phyloP scores from a whole-genome alignment of 177 flowering plant genomes.

The Vitis hybrid region DNA sequence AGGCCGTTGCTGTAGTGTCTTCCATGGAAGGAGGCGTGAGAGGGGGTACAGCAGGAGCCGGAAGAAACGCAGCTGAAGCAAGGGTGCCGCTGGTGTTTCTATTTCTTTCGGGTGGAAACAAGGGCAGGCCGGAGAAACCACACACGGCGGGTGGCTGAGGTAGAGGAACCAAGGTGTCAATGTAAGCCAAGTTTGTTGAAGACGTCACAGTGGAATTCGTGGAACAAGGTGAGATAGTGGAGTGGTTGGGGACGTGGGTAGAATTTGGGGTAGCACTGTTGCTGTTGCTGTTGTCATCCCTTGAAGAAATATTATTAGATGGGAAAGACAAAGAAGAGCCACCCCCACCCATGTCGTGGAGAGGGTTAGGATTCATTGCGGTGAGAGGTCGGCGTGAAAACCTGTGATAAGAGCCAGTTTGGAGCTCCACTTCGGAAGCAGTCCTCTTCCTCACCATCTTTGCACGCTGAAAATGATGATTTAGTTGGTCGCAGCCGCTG shows the following conservation, averaged over 20 bases:
- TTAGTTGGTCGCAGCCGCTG: constrained; percentile 10
- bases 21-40: constrained; percentile 29
- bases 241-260: constrained; percentile 35
- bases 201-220: constrained; percentile 35
- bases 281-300: neutral
- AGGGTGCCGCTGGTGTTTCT: constrained; percentile 3
- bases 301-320: neutral
- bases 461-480: neutral
- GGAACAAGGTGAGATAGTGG: constrained; percentile 35
- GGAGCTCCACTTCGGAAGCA: constrained; percentile 59
- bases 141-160: constrained; percentile 55
- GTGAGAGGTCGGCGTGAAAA: constrained; percentile 23
- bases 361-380: no score
- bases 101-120: constrained; percentile 63
- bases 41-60: neutral
- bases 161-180: constrained; percentile 3
- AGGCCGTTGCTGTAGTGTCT: constrained; percentile 52
- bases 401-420: constrained; percentile 11
- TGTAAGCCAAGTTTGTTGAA: constrained; percentile 18
- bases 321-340: constrained; percentile 11
- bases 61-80: neutral
- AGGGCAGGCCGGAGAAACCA: constrained; percentile 83
- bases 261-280: constrained; percentile 1
- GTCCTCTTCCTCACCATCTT: constrained; percentile 66
- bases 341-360: constrained; percentile 8